Evolutionary conservation across 805 yeast genomes (phyloP), one percentile per base, ranked within the genome.

Genomic region (Saccharomyces kudriavzevii): DNA sequence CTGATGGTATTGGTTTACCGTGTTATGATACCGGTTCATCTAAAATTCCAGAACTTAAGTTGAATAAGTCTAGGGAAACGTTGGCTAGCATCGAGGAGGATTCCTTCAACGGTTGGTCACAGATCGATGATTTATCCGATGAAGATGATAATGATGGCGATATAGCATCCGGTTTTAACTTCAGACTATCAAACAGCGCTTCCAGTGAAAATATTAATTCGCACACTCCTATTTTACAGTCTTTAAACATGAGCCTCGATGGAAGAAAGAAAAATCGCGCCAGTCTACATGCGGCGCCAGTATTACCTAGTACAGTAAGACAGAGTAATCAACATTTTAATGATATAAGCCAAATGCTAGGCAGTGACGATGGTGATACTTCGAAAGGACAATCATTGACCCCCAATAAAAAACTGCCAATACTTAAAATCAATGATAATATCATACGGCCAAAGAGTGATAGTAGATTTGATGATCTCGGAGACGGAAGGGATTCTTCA

Each of bases 291-390:
- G 24, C 43, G 6, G 4, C 43, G 9, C 17, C 43, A 35, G 43
- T 35, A 9, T 50, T 66, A 11, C 71, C 71, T 14, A 63, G 70
- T 1, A 68, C 70, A 1, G 49, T 64, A 4, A 60, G 69, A 52
- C 61, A 58, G 40, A 61, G 59, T 47, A 65, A 57, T 50, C 55
- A 53, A 1, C 52, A 62, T 4, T 67, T 50, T 49, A 62, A 55
- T 51, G 71, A 64, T 51, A 49, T 67, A 52, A 65, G 60, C 35
- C 59, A 61, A 48, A 51, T 68, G 9, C 51, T 66, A 40, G 45
- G 49, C 3, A 48, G 47, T 24, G 57, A 28, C 17, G 53, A 29
- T 43, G 54, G 47, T 40, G 49, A 24, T 25, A 53, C 20, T 49
- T 52, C 26, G 27, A 35, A 35, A 17, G 10, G 22, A 13, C 43